Base-by-base conservation (phyloP, 257 asterid species). In the Nicotiana benthamiana region DNA sequence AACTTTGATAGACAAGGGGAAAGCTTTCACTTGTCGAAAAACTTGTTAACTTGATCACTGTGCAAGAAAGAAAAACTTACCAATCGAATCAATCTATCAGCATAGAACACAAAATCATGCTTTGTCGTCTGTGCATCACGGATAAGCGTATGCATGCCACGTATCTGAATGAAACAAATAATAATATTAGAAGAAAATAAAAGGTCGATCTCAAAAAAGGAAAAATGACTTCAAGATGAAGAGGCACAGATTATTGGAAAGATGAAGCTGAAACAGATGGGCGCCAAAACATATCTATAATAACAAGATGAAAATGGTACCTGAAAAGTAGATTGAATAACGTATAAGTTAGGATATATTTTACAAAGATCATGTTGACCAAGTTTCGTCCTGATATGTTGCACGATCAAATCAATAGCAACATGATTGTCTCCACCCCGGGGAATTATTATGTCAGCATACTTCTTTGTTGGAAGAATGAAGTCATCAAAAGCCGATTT, bases 361-460 rank as follows among this genome's bases (percentile, higher is more conserved):
- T 96, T 96, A 91, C 99, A 96, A 81, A 96, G 98, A 86, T 96
- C 97, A 62, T 96, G 98, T 87, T 96, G 99, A 78, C 99, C 99
- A 75, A 96, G 98, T 86, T 96, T 96, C 51, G 98, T 94, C 83
- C 97, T 93, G 82, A 96, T 90, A 88, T 96, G 99, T 84, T 96
- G 99, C 70, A 96, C 99, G 59, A 96, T 96, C 93, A 96, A 91
- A 91, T 96, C 99, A 74, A 96, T 92, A 61, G 99, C 99, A 74
- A 96, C 99, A 84, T 90, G 97, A 87, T 96, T 96, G 89, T 96
- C 99, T 86, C 99, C 99, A 80, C 99, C 99, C 62, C 98, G 97
- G 22, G 99, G 99, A 85, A 96, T 96, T 87, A 96, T 96, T 80
- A 96, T 93, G 84, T 96, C 99, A 2, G 99, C 99, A 60, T 92